These are phyloP conservation scores for Macadamia tetraphylla DNA, from an alignment of 164 flowering plant species.

Conservation along the genomic window DNA sequence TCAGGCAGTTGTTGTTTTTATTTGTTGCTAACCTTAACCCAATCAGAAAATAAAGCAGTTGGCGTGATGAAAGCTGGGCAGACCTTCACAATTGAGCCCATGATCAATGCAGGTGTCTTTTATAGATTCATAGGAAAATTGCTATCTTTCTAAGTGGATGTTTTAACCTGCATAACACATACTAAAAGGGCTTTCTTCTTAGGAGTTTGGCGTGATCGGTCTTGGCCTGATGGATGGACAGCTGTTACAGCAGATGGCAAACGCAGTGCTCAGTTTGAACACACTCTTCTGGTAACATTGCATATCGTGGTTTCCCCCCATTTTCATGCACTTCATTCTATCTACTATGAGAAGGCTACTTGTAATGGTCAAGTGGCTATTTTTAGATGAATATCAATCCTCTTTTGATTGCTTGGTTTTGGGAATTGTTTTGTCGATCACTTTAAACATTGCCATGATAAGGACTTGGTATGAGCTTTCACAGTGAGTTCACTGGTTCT, in stretches of 20 bases:
- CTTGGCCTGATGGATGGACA: conserved; percentile 99
- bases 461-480: too few relatives aligned
- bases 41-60: conserved; percentile 88
- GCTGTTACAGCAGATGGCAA: conserved; percentile 97
- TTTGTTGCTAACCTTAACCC: conserved; percentile 32
- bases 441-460: too few relatives aligned
- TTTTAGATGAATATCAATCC: too few relatives aligned
- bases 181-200: conserved; percentile 1
- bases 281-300: conserved; percentile 76
- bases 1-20: background rate
- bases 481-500: too few relatives aligned
- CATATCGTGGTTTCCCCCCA: background rate
- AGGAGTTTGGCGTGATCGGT: conserved; percentile 96
- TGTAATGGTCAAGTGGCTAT: too few relatives aligned
- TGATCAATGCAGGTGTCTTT: conserved; percentile 79
- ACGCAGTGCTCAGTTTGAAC: conserved; percentile 98
- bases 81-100: conserved; percentile 95
- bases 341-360: background rate
- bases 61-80: conserved; percentile 99
- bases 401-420: too few relatives aligned
- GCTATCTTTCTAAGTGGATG: background rate
- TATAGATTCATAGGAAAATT: background rate
- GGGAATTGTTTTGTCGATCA: too few relatives aligned
- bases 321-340: background rate
- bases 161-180: background rate